Evolutionary conservation across 1,139 yeast species (phyloP).

Genomic region (Williopsis jadinii): DNA sequence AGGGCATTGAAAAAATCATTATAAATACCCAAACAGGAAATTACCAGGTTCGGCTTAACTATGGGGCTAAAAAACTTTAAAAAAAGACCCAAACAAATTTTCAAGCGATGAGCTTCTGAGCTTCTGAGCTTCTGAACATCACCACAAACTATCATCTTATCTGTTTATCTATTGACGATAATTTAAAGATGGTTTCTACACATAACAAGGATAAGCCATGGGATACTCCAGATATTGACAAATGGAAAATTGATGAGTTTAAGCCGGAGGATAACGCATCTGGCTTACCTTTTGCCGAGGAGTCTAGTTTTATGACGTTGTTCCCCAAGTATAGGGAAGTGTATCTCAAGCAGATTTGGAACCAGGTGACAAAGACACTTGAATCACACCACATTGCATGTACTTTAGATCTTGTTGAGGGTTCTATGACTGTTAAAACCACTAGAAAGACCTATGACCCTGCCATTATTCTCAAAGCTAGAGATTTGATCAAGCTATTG

Average conservation of each 20-base stretch:
- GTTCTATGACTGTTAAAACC: conserved; percentile 94
- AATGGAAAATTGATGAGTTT: conserved; percentile 88
- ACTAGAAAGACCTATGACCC: conserved; percentile 96
- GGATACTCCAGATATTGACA: conserved; percentile 94
- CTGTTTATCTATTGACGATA: too few species aligned
- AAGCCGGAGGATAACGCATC: conserved; percentile 82
- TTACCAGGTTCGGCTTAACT: too few species aligned
- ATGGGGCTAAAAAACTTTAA: too few species aligned
- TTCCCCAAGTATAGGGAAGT: conserved; percentile 96
- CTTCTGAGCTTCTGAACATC: too few species aligned
- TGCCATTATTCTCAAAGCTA: conserved; percentile 84
- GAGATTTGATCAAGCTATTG: conserved; percentile 86
- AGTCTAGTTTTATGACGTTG: conserved; percentile 87
- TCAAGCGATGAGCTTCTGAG: too few species aligned
- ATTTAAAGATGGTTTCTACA: conserved; percentile 66
- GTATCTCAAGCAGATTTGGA: conserved; percentile 86
- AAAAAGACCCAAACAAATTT: too few species aligned
- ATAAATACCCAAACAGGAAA: too few species aligned
- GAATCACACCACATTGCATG: conserved; percentile 72
- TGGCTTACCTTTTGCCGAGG: conserved; percentile 87
- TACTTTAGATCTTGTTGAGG: conserved; percentile 86
- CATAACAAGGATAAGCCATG: conserved; percentile 95
- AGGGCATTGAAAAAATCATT: too few species aligned
- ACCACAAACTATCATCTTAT: too few species aligned
- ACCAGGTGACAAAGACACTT: conserved; percentile 78